phyloP scores from a whole-genome alignment of 2,329 filamentous ascomycete species.

The Penicillium thymicola region DNA sequence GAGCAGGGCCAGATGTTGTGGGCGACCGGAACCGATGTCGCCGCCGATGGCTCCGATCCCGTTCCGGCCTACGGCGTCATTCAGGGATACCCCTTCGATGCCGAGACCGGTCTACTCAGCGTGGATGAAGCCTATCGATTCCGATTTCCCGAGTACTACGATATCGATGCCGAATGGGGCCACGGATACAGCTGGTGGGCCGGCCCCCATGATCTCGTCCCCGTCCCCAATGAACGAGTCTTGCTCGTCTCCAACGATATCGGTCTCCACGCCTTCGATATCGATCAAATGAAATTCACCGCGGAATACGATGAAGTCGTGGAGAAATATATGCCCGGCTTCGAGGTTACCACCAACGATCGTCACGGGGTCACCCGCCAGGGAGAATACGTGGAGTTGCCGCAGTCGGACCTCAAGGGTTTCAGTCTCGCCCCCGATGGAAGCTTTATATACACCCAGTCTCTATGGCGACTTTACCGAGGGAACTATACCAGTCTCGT shows the following conservation, averaged over 20 bases:
- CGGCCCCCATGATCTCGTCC: conserved; percentile 25
- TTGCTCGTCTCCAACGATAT: conserved; percentile 24
- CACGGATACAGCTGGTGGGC: conserved; percentile 24
- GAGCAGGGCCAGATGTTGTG: conserved; percentile 24
- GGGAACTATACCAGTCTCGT: conserved; percentile 25
- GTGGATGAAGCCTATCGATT: conserved; percentile 15
- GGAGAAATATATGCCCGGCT: conserved; percentile 23
- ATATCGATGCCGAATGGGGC: conserved; percentile 24
- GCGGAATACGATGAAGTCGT: conserved; percentile 13
- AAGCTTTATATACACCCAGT: conserved; percentile 23
- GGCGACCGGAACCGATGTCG: conserved; percentile 23
- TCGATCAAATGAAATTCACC: conserved; percentile 16
- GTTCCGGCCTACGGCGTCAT: conserved; percentile 20
- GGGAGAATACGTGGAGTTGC: conserved; percentile 20
- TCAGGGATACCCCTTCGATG: conserved; percentile 22
- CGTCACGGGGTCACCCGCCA: conserved; percentile 19
- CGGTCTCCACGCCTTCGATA: conserved; percentile 22
- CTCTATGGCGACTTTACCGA: conserved; percentile 19
- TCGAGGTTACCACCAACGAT: conserved; percentile 23
- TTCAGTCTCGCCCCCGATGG: conserved; percentile 26
- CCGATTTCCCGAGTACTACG: conserved; percentile 10
- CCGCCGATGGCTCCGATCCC: conserved; percentile 24
- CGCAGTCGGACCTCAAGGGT: conserved; percentile 23
- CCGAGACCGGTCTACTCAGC: conserved; percentile 15
- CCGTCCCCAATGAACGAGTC: conserved; percentile 23